Base-by-base conservation (phyloP, 2,329 filamentous ascomycete genomes). In the Dothistroma pini region DNA sequence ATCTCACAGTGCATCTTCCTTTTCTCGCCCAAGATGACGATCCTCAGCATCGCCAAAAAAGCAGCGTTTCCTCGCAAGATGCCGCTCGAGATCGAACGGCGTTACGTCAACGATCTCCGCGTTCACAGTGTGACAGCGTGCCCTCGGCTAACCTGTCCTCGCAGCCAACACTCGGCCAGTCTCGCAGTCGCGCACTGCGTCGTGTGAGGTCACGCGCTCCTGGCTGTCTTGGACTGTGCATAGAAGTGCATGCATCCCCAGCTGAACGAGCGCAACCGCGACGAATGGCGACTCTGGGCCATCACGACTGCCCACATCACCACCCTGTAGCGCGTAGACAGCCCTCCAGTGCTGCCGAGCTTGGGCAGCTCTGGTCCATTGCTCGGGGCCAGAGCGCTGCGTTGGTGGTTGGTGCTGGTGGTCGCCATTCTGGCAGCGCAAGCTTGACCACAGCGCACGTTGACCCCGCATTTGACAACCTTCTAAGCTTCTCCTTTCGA, bases 181-280 rank as follows among this genome's bases (percentile, higher is more conserved):
- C 49, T 35, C 51, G 31, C n/a, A 35, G n/a, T 53, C 16, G 22
- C 48, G 48, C 6, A 51, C 48, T 51, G 48, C 44, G 44, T 54
- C n/a, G n/a, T n/a, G n/a, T n/a, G n/a, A n/a, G 47, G 63, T 65
- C 63, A 65, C 63, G 58, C 63, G 62, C 57, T 58, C 60, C 21
- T 29, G 31, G 14, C 54, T 58, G 50, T 51, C 54, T 48, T 58
- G 57, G 59, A 57, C n/a, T 54, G 59, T 63, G 61, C 59, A 60
- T 59, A 51, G 52, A 59, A 52, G 52, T 31, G 52, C 50, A 59
- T 57, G 57, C 55, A 57, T 61, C 44, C 60, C 62, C 63, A 60
- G 60, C 60, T 60, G 60, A 35, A 47, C 63, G 60, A 52, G 62
- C 60, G 22, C 48, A 29, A 51, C 44, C n/a, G 22, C 44, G n/a